These are phyloP conservation scores for Botrytis elliptica DNA, from an alignment of 2,329 filamentous ascomycete genomes.

Conservation along the genomic window DNA sequence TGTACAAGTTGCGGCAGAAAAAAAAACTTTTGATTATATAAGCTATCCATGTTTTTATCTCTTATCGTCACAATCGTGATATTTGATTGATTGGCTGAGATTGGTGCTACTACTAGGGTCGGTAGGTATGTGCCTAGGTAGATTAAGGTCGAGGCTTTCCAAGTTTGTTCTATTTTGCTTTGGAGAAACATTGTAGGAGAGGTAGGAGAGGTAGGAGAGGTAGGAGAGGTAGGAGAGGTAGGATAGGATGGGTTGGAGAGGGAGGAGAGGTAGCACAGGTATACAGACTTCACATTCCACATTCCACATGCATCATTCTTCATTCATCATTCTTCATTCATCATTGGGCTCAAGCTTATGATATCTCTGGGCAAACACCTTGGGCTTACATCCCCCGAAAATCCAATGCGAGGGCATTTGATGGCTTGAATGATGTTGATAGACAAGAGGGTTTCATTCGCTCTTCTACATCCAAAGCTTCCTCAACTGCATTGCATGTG, in stretches of 20 bases:
- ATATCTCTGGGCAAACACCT: not conserved
- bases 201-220: too few relatives aligned
- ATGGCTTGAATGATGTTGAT: not conserved
- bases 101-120: too few relatives aligned
- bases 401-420: not conserved
- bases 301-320: not conserved
- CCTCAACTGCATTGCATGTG: not conserved
- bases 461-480: not conserved
- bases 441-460: not conserved
- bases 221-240: not conserved
- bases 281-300: not conserved
- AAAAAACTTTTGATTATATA: conserved; percentile 21
- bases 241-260: not conserved
- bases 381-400: not conserved
- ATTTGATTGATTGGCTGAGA: not conserved
- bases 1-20: conserved; percentile 8
- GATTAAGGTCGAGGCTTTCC: too few relatives aligned
- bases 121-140: too few relatives aligned
- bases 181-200: not conserved
- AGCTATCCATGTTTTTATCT: not conserved
- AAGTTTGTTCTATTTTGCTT: not conserved
- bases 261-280: too few relatives aligned
- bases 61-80: not conserved
- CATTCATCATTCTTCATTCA: not conserved
- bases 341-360: not conserved